Evolutionary conservation across 345 rosid genomes (phyloP), one percentile per base, ranked within the genome.

Genomic region (Orychophragmus violaceus): DNA sequence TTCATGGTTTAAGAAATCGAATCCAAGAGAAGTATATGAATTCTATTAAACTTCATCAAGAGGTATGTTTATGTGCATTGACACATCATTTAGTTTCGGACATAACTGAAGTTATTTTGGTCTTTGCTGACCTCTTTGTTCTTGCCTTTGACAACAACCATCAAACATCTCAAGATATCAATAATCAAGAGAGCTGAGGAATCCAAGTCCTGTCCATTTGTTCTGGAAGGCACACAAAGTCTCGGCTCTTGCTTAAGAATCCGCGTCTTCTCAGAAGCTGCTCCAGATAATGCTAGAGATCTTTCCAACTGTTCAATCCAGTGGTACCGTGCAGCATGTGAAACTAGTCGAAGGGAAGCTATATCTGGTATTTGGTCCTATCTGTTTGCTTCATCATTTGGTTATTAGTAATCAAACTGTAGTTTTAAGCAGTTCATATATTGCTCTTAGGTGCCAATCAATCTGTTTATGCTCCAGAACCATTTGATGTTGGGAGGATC

Each of bases 381-480:
- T 27, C 45, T 45, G 2, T 52, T 53, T 66, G 62, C 44, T 44
- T 52, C 45, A 61, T 10, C 45, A 25, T 68, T 24, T 27, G 54
- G 39, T 4, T 60, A 25, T 33, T 7, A 8, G 33, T 44, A 14
- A 13, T 50, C 18, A 25, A 50, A 17, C 2, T 50, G 24, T 59
- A 18, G 73, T 44, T 67, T 25, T 74, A 44, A 61, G 9, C 36
- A 12, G 25, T 62, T 45, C n/a, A 5, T 61, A 6, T 74, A n/a
- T 61, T 30, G 50, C 19, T 70, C 30, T 30, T 69, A 94, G 99
- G 93, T 77, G 98, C 99, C 14, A 74, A 72, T 61, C 80, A 49
- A 69, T 56, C 76, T 2, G 56, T 78, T 30, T 95, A 95, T 79
- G 96, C 99, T 64, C 97, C 97, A n/a, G 98, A 95, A 67, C 98